Percentiles rank a stretch among this genome's conserved stretches.
Conservation (phyloP, 306 rosid species). For the Pyrus pyrifolia region DNA sequence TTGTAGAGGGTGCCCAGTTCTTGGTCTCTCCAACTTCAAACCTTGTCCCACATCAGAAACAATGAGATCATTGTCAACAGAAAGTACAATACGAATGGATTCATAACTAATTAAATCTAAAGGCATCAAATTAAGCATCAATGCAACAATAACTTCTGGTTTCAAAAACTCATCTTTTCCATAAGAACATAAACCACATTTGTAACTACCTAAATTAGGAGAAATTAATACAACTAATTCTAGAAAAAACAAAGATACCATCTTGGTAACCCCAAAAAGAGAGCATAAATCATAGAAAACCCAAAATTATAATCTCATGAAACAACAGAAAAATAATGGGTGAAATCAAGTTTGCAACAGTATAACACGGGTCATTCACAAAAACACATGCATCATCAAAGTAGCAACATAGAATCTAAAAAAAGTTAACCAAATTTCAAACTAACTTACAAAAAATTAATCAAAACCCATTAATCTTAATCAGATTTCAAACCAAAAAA, state of each 20-base stretch:
- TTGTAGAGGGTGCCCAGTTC: too few relatives aligned
- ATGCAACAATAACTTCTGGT: not conserved
- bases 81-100: too few relatives aligned
- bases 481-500: not conserved
- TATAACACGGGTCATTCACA: not conserved
- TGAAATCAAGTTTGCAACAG: not conserved
- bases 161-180: not conserved
- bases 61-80: too few relatives aligned
- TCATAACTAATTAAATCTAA: not conserved
- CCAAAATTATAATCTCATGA: not conserved
- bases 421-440: not conserved
- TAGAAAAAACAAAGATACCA: not conserved
- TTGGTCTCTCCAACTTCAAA: too few relatives aligned
- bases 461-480: not conserved
- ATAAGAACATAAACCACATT: not conserved
- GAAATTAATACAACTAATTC: not conserved
- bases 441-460: not conserved
- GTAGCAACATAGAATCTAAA: not conserved
- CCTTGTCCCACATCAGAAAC: too few relatives aligned
- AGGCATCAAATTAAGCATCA: not conserved
- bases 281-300: not conserved
- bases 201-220: not conserved
- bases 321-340: not conserved
- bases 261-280: not conserved
- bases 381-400: not conserved